These are phyloP conservation scores for Saposhnikovia divaricata DNA, from an alignment of 129 eudicot species.

Conservation along the genomic window DNA sequence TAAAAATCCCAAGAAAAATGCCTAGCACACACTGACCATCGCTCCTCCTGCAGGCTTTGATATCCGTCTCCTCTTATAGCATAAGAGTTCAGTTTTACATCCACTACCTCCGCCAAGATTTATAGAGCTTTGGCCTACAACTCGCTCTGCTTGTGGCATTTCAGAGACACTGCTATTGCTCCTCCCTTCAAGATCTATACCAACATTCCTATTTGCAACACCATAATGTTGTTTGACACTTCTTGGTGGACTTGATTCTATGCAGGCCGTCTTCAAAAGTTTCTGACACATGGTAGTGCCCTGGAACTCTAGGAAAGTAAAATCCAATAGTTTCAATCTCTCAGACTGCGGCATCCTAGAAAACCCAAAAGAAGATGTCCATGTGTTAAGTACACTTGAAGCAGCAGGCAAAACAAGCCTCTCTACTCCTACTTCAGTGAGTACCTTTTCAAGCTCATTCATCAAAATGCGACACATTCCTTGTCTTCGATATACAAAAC, in stretches of 20 bases:
- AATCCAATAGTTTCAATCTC: constrained; percentile 36
- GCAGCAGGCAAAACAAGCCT: constrained; percentile 85
- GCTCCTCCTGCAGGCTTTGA: constrained; percentile 14
- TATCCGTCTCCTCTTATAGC: constrained; percentile 36
- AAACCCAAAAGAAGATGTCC: constrained; percentile 79
- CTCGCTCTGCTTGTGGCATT: constrained; percentile 41
- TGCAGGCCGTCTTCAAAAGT: constrained; percentile 22
- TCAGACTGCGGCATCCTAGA: constrained; percentile 46
- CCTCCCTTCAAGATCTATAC: too few relatives aligned
- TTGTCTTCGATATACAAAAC: constrained; percentile 71
- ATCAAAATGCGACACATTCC: constrained; percentile 93
- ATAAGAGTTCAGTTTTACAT: constrained; percentile 20
- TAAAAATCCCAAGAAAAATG: neutral
- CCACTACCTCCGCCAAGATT: constrained; percentile 16
- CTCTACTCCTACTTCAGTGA: constrained; percentile 61
- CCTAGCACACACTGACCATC: neutral
- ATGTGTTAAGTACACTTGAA: constrained; percentile 50
- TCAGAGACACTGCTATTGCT: constrained; percentile 42
- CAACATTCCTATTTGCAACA: constrained; percentile 9
- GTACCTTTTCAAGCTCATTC: constrained; percentile 76
- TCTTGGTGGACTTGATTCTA: constrained; percentile 27
- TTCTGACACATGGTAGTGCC: constrained; percentile 84
- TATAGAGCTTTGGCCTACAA: constrained; percentile 30
- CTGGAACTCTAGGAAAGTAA: constrained; percentile 72
- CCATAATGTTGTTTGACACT: constrained; percentile 9